phyloP scores from a whole-genome alignment of 2,329 filamentous ascomycete genomes.

The Penicillium nordicum region DNA sequence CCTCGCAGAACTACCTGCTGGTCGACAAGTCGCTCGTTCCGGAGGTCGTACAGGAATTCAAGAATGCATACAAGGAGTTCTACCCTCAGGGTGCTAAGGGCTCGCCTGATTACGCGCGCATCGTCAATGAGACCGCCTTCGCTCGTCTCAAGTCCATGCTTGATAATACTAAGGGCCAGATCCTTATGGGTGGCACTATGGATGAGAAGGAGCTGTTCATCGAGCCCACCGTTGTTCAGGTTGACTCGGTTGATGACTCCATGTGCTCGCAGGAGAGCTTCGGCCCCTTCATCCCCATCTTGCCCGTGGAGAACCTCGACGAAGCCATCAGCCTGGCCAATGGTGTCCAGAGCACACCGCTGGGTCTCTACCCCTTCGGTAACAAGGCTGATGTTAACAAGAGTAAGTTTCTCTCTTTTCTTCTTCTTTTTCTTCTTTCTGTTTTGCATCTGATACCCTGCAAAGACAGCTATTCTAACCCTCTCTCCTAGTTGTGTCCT shows the following conservation, averaged over 20 bases:
- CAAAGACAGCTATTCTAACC: background rate
- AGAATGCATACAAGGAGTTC: slow-evolving; percentile 68
- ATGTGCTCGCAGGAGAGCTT: slow-evolving; percentile 84
- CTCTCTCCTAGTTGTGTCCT: slow-evolving; percentile 51
- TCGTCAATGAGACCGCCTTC: slow-evolving; percentile 79
- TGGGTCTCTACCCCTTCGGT: slow-evolving; percentile 83
- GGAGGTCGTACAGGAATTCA: slow-evolving; percentile 70
- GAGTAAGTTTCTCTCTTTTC: slow-evolving; percentile 47
- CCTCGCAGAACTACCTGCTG: slow-evolving; percentile 88
- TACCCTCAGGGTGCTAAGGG: slow-evolving; percentile 76
- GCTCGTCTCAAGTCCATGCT: slow-evolving; percentile 84
- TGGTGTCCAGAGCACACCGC: slow-evolving; percentile 73
- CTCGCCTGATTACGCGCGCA: slow-evolving; percentile 74
- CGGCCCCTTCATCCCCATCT: slow-evolving; percentile 82
- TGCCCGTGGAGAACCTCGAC: slow-evolving; percentile 75
- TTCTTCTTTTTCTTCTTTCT: too few species aligned
- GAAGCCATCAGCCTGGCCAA: slow-evolving; percentile 82
- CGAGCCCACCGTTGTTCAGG: slow-evolving; percentile 86
- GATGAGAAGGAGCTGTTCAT: slow-evolving; percentile 80
- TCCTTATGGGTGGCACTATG: slow-evolving; percentile 79
- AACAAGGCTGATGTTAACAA: slow-evolving; percentile 72
- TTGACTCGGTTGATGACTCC: slow-evolving; percentile 70
- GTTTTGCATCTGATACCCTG: background rate
- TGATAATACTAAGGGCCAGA: slow-evolving; percentile 76
- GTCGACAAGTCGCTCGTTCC: slow-evolving; percentile 72